phyloP scores from a whole-genome alignment of 495 filamentous ascomycete genomes.

The Penicillium steckii region DNA sequence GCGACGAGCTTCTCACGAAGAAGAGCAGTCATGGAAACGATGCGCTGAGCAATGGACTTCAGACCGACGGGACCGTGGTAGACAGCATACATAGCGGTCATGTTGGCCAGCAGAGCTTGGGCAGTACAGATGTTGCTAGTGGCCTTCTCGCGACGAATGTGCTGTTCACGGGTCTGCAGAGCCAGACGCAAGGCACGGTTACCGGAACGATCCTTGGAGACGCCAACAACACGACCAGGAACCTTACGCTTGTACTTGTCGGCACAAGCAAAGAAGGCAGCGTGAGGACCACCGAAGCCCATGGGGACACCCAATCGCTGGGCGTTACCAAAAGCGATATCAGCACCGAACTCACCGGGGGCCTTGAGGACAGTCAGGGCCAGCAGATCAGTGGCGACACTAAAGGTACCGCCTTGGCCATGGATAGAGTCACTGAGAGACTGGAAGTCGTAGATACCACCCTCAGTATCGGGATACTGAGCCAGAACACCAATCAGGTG shows the following conservation, averaged over 20 bases:
- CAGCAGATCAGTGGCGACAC: constrained; percentile 87
- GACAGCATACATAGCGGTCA: constrained; percentile 96
- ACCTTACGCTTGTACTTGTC: constrained; percentile 97
- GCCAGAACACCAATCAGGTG: constrained; percentile 88
- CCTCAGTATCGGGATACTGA: constrained; percentile 93
- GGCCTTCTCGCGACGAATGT: constrained; percentile 96
- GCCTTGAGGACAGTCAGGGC: constrained; percentile 88
- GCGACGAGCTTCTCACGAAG: constrained; percentile 64
- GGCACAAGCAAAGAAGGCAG: constrained; percentile 91
- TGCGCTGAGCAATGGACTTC: constrained; percentile 77
- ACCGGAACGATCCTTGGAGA: constrained; percentile 89
- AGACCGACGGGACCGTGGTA: constrained; percentile 91
- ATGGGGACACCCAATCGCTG: constrained; percentile 93
- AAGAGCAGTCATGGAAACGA: constrained; percentile 66
- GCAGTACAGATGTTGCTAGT: constrained; percentile 99
- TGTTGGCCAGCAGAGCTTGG: constrained; percentile 92
- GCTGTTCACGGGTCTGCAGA: constrained; percentile 93
- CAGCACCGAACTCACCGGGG: constrained; percentile 93
- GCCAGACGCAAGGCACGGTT: constrained; percentile 83
- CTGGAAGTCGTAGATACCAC: constrained; percentile 74
- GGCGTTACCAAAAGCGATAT: constrained; percentile 96
- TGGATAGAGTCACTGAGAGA: constrained; percentile 75
- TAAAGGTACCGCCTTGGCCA: constrained; percentile 74
- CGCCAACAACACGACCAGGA: constrained; percentile 86
- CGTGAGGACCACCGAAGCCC: constrained; percentile 93